Evolutionary conservation across 1,284 basidiomycete genomes (phyloP), one percentile per base, ranked within the genome.

Genomic region (Ceratobasidium sp.): DNA sequence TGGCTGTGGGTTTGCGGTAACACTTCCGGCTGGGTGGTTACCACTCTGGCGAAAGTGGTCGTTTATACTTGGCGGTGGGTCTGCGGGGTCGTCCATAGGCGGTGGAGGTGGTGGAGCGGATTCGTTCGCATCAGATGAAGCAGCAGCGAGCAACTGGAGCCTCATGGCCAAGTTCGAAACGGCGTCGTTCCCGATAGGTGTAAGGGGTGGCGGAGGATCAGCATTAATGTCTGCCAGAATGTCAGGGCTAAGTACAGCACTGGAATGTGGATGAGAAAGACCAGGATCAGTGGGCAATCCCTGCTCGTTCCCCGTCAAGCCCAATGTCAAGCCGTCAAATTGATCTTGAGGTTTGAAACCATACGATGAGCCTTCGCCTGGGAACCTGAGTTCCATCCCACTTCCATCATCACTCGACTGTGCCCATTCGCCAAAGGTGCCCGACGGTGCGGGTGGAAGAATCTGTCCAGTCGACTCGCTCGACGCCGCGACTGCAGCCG

Each of bases 21-120:
- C 28, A 10, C 33, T 61, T 26, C 73, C 73, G 44, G 26, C 89
- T 89, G 0, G 93, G 93, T 85, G 61, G 26, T 15, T n/a, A n/a
- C 67, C 49, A 55, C 12, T 69, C 20, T 53, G 67, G 10, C 56
- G 69, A 75, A 82, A 81, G 13, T 71, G 72, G 1, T 80, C 92
- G 84, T 95, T 92, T 83, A 95, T 94, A 3, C 91, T 92, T 18
- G 93, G 94, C 2, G 94, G 95, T 40, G 93, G 92, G 83, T 94
- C 93, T 1, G 92, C 92, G 28, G 94, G 94, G 84, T 96, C 94
- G 82, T 95, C 94, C 86, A 95, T 89, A n/a, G 91, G 89, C 53
- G 92, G 93, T 0, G 93, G 93, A 0, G 93, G 93, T 0, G 93
- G 94, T 0, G 92, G 93, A 0, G 84, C 85, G 1, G 83, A 82